Base-by-base conservation (phyloP, 257 asterid genomes). In the Anisodus tanguticus region DNA sequence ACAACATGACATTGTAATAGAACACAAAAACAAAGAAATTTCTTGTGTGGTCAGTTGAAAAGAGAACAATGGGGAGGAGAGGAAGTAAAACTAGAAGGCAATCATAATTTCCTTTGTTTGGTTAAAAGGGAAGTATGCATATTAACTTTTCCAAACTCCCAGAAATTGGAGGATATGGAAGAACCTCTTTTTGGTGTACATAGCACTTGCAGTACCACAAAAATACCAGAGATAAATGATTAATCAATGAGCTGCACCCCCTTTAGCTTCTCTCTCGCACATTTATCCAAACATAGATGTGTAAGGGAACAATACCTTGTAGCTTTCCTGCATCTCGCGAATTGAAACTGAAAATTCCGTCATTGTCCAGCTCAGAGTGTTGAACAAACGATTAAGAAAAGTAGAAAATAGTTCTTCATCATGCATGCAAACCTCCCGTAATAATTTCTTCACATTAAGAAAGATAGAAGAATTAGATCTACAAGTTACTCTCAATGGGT, bases 351-450 rank as follows among this genome's bases (percentile, higher is more conserved):
- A 95, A 91, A 95, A 95, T 87, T 95, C 99, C 45, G 98, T 95
- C 97, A 94, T 94, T 43, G 98, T 90, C 99, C 99, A 95, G 89
- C 99, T 94, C 85, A 95, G 91, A 41, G 97, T 94, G 89, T 95
- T 94, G 71, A 95, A 95, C 81, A 95, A 83, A 82, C 96, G 93
- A 84, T 95, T 95, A 86, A 95, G 96, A 83, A 95, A 95, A 66
- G 98, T 90, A 54, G 98, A 95, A 90, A 94, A 94, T 71, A 93
- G 88, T 79, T 90, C 92, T 15, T 87, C 92, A 39, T 95, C 91
- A 37, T 87, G 90, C 54, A 88, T 81, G 91, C 98, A 95, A 87
- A 95, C 95, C 71, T 95, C 98, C 88, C 94, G 91, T 88, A 95
- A 88, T 91, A 95, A 81, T 89, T 89, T 92, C 98, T 95, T 70